Conservation (phyloP, 352 stramenopile species). For the Globisporangium mamillatum region DNA sequence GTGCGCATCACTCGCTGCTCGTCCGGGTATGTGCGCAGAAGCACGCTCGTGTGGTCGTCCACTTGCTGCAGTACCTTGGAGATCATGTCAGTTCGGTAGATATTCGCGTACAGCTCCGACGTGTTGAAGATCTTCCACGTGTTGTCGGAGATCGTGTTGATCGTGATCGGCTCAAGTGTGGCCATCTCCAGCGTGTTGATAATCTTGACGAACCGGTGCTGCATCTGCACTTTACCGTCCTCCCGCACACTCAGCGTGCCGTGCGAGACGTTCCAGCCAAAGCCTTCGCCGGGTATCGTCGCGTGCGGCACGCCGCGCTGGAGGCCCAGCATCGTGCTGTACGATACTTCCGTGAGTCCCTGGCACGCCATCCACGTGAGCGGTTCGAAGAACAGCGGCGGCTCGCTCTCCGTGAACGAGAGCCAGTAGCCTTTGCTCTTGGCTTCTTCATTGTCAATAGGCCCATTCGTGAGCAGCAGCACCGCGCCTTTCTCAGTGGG, state of each 20-base stretch:
- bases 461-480: neutral
- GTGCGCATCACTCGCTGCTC: constrained; percentile 29
- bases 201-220: constrained; percentile 36
- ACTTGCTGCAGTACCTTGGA: constrained; percentile 40
- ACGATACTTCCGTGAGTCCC: neutral
- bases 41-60: constrained; percentile 34
- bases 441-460: neutral
- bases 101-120: constrained; percentile 33
- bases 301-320: constrained; percentile 1
- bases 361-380: constrained; percentile 11
- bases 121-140: constrained; percentile 40
- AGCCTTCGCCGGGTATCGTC: constrained; percentile 1
- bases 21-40: constrained; percentile 42
- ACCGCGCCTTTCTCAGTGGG: neutral
- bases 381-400: constrained; percentile 11
- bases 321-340: constrained; percentile 7
- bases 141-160: constrained; percentile 26
- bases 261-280: constrained; percentile 14
- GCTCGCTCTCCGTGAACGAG: constrained; percentile 15
- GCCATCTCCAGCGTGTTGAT: constrained; percentile 25
- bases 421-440: constrained; percentile 9
- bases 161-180: constrained; percentile 25
- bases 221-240: constrained; percentile 21
- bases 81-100: constrained; percentile 38
- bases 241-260: neutral